Evolutionary conservation across 805 yeast species (phyloP), one percentile per base, ranked within the genome.

Genomic region (Yamadazyma akitaensis): DNA sequence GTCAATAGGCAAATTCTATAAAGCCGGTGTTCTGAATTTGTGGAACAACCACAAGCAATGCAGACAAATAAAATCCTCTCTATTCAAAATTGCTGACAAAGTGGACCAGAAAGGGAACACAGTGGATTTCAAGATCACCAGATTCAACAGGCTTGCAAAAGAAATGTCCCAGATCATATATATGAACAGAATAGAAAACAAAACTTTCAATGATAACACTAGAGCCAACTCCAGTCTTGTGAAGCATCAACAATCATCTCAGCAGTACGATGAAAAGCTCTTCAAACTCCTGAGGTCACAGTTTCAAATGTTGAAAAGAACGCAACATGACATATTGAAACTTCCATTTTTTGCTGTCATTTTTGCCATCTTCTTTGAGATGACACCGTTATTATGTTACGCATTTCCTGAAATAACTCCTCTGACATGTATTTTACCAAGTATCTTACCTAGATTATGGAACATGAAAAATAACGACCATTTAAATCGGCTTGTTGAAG

Each of bases 351-450:
- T 82, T 61, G 71, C 74, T 1, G 37, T 80, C 2, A 51, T 79
- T 6, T 65, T 76, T 40, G 39, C 76, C 24, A 51, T 79, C 2
- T 80, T 79, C 58, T 77, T 76, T 56, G 88, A 82, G 53, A 55
- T 65, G 42, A 77, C 84, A 0, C 83, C 84, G 0, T 17, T 78
- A 1, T 51, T 82, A 5, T 79, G 84, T 55, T 77, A 72, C 44
- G 58, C 68, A 3, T 57, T 80, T 42, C 87, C 87, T 0, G 77
- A 76, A 50, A 56, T 81, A 4, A 73, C 82, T 0, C 84, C 85
- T 9, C 74, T 73, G 64, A 80, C 84, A 10, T 81, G 85, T 59
- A 65, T 77, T 9, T 64, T 80, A 28, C 84, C 84, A 1, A 61
- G 63, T 7, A 62, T 78, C 19, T 53, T 70, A 32, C 73, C 76